A percentile compares a stretch with the other conserved stretches of the same genome.
phyloP scores from a whole-genome alignment of 257 asterid genomes.

The Nicotiana tomentosiformis region DNA sequence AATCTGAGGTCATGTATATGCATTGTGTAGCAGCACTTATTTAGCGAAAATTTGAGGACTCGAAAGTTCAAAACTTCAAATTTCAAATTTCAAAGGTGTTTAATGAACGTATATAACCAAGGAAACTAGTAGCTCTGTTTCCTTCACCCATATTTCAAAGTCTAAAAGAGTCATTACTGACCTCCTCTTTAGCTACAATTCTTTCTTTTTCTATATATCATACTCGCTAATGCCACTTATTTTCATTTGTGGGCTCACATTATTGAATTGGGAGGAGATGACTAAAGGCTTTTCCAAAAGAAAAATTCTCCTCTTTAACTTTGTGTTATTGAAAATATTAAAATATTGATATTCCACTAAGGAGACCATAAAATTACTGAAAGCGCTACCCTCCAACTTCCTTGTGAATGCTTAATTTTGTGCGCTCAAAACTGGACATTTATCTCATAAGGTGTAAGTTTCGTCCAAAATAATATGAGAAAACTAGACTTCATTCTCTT shows the following conservation, averaged over 20 bases:
- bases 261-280: neutral
- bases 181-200: neutral
- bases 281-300: neutral
- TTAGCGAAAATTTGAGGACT: constrained; percentile 34
- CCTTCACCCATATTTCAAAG: constrained; percentile 30
- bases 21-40: constrained; percentile 16
- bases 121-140: constrained; percentile 13
- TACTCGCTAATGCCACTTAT: neutral
- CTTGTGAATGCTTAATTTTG: no score
- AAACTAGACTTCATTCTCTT: no score
- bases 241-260: neutral
- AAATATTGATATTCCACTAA: neutral
- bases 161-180: constrained; percentile 27
- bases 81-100: constrained; percentile 36
- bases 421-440: no score
- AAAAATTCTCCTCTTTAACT: neutral
- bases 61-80: constrained; percentile 5
- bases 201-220: neutral
- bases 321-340: neutral
- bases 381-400: neutral
- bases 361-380: neutral
- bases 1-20: neutral
- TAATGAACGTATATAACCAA: constrained; percentile 23
- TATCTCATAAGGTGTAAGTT: no score
- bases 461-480: neutral